These are phyloP conservation scores for Cardamine occulta DNA, from an alignment of 345 rosid species.

Conservation along the genomic window DNA sequence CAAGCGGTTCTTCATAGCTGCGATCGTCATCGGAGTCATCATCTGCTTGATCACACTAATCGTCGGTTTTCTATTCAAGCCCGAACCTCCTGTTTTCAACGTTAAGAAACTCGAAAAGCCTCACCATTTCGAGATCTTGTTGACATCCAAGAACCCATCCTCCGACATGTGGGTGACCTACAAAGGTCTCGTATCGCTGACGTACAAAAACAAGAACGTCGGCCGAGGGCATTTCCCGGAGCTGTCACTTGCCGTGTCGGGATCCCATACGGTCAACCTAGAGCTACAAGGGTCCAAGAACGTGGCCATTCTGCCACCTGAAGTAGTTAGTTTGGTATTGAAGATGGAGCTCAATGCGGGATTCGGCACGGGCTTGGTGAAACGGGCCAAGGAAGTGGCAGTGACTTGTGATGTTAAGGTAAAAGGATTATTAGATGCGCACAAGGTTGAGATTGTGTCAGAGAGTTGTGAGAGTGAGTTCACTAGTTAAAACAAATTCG, in stretches of 20 bases:
- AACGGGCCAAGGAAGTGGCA: constrained; percentile 37
- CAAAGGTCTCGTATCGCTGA: constrained; percentile 26
- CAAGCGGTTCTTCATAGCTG: not conserved
- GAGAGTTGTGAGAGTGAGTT: constrained; percentile 53
- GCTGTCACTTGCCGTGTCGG: constrained; percentile 13
- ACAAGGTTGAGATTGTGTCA: constrained; percentile 46
- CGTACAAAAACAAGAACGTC: constrained; percentile 22
- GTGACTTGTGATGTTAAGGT: constrained; percentile 61
- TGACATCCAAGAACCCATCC: constrained; percentile 32
- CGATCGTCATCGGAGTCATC: constrained; percentile 22
- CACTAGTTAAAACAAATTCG: constrained; percentile 3
- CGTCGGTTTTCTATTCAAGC: constrained; percentile 20
- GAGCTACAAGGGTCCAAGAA: constrained; percentile 23
- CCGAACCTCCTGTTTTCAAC: constrained; percentile 25
- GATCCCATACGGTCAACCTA: constrained; percentile 7
- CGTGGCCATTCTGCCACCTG: not conserved
- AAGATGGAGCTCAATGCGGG: constrained; percentile 36
- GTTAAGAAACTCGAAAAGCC: constrained; percentile 19
- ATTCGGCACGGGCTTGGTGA: constrained; percentile 35
- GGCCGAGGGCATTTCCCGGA: constrained; percentile 24
- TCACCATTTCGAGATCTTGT: constrained; percentile 15
- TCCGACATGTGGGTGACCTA: constrained; percentile 34
- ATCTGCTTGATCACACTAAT: constrained; percentile 14
- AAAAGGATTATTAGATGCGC: constrained; percentile 43
- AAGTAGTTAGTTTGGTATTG: constrained; percentile 35